Conservation (phyloP, 2,329 filamentous ascomycete genomes). For the Botrytis squamosa region DNA sequence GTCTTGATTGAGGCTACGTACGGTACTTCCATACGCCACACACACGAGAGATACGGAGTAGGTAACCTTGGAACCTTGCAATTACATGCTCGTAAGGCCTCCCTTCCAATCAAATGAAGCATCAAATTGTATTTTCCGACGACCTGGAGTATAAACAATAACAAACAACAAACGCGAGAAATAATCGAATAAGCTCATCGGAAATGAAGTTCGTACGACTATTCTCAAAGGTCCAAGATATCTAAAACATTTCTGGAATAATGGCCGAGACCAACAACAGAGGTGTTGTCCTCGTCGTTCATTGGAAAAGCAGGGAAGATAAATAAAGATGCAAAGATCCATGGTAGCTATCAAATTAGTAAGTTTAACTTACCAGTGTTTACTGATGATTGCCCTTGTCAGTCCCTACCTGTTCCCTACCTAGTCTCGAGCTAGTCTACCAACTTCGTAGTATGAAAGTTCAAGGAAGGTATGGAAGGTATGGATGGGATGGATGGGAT, state of each 20-base stretch:
- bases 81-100: not conserved
- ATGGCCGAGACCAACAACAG: not conserved
- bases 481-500: not conserved
- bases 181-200: not conserved
- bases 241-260: not conserved
- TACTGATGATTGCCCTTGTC: too few species aligned
- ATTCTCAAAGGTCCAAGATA: not conserved
- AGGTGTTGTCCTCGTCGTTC: not conserved
- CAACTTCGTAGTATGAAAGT: not conserved
- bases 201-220: not conserved
- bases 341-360: not conserved
- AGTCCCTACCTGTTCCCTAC: not conserved
- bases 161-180: slow-evolving; percentile 3
- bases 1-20: not conserved
- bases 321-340: not conserved
- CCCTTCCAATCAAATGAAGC: not conserved
- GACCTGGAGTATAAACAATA: not conserved
- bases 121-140: not conserved
- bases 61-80: not conserved
- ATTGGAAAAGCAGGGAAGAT: not conserved
- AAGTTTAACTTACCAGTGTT: too few species aligned
- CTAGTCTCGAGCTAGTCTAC: not conserved
- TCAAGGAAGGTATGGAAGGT: not conserved
- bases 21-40: not conserved
- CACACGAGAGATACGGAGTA: not conserved